Evolutionary conservation across 306 rosid species (phyloP).

Genomic region (Rosa rugosa): DNA sequence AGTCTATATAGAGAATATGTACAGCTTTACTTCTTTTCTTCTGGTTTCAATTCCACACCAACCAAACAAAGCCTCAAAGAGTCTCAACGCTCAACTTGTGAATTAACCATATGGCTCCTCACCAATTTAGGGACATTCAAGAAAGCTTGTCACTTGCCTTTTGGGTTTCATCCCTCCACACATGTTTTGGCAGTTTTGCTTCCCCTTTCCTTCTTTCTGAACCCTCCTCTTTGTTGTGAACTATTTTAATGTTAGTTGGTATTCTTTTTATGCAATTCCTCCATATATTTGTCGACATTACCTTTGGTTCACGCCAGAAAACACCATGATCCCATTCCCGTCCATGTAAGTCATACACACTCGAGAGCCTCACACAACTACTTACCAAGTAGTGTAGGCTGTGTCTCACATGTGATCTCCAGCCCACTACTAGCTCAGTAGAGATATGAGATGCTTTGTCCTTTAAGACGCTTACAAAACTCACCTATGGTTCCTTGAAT

Average conservation of each 20-base stretch:
- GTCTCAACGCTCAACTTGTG: conserved; percentile 39
- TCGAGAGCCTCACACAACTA: conserved; percentile 36
- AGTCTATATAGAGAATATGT: background rate
- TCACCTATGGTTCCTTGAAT: conserved; percentile 29
- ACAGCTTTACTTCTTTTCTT: conserved; percentile 3
- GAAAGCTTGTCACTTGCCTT: conserved; percentile 18
- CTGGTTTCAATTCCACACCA: conserved; percentile 29
- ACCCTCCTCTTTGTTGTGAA: conserved; percentile 14
- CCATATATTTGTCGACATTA: conserved; percentile 29
- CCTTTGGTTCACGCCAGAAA: conserved; percentile 51
- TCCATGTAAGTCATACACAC: conserved; percentile 45
- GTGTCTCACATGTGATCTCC: conserved; percentile 52
- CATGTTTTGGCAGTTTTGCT: conserved; percentile 17
- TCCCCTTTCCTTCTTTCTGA: conserved; percentile 20
- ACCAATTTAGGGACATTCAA: conserved; percentile 36
- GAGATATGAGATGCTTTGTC: conserved; percentile 22
- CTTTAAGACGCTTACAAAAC: conserved; percentile 20
- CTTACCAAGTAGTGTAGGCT: conserved; percentile 25
- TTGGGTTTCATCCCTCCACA: conserved; percentile 35
- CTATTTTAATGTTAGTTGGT: conserved; percentile 26
- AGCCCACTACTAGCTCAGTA: conserved; percentile 17
- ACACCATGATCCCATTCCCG: conserved; percentile 54
- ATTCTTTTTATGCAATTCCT: conserved; percentile 31
- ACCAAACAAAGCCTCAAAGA: conserved; percentile 22
- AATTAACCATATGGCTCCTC: conserved; percentile 34